These are phyloP conservation scores for Hypholoma fasciculare DNA, from an alignment of 768 basidiomycete species.

Conservation along the genomic window DNA sequence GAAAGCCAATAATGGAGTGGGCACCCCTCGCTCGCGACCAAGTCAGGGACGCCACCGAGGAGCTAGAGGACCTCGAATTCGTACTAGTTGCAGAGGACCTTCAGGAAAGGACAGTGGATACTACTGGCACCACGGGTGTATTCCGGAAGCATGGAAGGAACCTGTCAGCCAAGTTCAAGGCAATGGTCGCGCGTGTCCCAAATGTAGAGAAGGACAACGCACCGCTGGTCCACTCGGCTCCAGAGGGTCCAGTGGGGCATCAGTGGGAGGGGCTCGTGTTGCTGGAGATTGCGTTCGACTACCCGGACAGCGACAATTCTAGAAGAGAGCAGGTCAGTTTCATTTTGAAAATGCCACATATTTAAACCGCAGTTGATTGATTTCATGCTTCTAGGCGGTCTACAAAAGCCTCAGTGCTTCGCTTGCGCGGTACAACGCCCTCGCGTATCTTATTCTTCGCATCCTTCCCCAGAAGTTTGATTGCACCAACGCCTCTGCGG, in stretches of 20 bases:
- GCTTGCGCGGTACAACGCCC: conserved; percentile 37
- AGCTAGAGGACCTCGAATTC: too few species aligned
- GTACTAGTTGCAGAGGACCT: too few species aligned
- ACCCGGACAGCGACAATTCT: conserved; percentile 11
- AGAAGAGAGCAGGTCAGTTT: conserved; percentile 35
- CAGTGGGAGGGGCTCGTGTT: conserved; percentile 18
- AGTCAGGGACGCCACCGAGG: too few species aligned
- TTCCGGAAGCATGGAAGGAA: too few species aligned
- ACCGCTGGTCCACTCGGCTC: background rate
- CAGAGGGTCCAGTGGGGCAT: background rate
- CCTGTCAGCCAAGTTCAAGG: too few species aligned
- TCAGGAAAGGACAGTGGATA: too few species aligned
- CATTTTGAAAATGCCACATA: background rate
- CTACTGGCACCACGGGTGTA: too few species aligned
- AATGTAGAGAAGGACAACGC: background rate
- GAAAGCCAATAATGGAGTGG: too few species aligned
- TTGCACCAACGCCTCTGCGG: background rate
- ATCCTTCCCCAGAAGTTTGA: conserved; percentile 5
- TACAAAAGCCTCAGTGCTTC: conserved; percentile 40
- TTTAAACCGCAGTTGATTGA: background rate
- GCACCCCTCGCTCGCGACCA: too few species aligned
- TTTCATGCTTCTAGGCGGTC: conserved; percentile 25
- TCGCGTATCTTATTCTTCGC: conserved; percentile 30
- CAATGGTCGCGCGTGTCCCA: background rate
- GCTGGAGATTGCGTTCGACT: conserved; percentile 31